These are phyloP conservation scores for Dacryopinax spathularia DNA, from an alignment of 768 basidiomycete species.

Conservation along the genomic window DNA sequence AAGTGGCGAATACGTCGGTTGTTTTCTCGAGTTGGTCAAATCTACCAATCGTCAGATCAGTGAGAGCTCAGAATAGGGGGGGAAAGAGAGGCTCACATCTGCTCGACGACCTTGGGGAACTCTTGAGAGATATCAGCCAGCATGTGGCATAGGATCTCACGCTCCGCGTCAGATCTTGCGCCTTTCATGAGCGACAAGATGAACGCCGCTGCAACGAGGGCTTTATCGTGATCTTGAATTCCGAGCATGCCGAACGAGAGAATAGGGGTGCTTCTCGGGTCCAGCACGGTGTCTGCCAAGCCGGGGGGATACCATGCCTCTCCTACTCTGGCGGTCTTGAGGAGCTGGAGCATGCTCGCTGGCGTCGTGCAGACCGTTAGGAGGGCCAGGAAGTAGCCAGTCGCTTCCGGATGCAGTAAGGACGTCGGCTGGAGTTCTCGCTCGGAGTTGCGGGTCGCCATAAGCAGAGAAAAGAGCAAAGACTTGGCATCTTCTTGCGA, in stretches of 20 bases:
- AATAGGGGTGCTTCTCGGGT: slow-evolving; percentile 34
- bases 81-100: slow-evolving; percentile 43
- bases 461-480: slow-evolving; percentile 47
- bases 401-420: slow-evolving; percentile 39
- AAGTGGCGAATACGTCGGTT: slow-evolving; percentile 53
- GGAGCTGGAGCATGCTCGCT: slow-evolving; percentile 41
- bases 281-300: slow-evolving; percentile 28
- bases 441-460: slow-evolving; percentile 36
- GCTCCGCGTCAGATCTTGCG: slow-evolving; percentile 66
- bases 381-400: slow-evolving; percentile 69
- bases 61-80: slow-evolving; percentile 1
- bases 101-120: slow-evolving; percentile 57
- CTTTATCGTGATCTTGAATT: slow-evolving; percentile 44
- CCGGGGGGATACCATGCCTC: slow-evolving; percentile 22
- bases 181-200: slow-evolving; percentile 57
- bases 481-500: slow-evolving; percentile 48
- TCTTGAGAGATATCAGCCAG: slow-evolving; percentile 53
- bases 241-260: slow-evolving; percentile 47
- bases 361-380: slow-evolving; percentile 51
- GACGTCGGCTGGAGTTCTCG: slow-evolving; percentile 9
- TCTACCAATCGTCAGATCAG: slow-evolving; percentile 25
- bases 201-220: slow-evolving; percentile 62
- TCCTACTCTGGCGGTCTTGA: slow-evolving; percentile 49
- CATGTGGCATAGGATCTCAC: slow-evolving; percentile 61
- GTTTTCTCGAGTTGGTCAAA: slow-evolving; percentile 69